Conservation (phyloP, 495 filamentous ascomycete genomes). For the Penicillium cataractarum region DNA sequence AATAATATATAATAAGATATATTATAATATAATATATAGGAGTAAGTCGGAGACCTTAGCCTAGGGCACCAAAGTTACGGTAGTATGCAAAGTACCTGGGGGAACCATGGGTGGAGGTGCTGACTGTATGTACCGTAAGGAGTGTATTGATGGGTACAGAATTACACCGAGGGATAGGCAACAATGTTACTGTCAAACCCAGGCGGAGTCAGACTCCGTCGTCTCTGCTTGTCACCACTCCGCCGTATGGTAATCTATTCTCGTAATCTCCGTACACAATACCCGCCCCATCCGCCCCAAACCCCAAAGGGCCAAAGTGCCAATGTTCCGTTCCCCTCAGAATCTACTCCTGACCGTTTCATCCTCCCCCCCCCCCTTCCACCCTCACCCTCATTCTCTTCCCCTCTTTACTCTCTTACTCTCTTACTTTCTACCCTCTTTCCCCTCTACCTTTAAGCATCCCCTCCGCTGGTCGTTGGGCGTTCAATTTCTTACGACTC, state of each 20-base stretch:
- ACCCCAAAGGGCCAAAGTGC: neutral
- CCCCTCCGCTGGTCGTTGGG: constrained; percentile 42
- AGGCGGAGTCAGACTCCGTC: neutral
- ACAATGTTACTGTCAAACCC: too few relatives aligned
- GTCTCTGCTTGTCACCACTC: neutral
- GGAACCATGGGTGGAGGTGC: neutral
- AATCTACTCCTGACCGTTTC: constrained; percentile 1
- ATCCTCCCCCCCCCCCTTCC: neutral
- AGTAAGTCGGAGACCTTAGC: neutral
- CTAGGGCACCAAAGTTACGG: neutral
- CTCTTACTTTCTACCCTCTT: constrained; percentile 7
- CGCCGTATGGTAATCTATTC: neutral
- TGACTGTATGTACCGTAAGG: neutral
- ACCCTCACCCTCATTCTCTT: neutral
- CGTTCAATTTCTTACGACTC: constrained; percentile 25
- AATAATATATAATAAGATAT: too few relatives aligned
- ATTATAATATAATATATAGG: too few relatives aligned
- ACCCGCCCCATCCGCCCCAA: neutral
- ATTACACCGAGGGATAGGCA: too few relatives aligned
- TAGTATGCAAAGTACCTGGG: neutral
- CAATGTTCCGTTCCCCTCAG: neutral
- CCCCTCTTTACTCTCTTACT: constrained; percentile 13
- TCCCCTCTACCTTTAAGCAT: constrained; percentile 10
- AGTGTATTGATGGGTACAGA: neutral
- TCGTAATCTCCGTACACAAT: neutral